phyloP scores from a whole-genome alignment of 495 filamentous ascomycete species.

The Penicillium simplicissimum region DNA sequence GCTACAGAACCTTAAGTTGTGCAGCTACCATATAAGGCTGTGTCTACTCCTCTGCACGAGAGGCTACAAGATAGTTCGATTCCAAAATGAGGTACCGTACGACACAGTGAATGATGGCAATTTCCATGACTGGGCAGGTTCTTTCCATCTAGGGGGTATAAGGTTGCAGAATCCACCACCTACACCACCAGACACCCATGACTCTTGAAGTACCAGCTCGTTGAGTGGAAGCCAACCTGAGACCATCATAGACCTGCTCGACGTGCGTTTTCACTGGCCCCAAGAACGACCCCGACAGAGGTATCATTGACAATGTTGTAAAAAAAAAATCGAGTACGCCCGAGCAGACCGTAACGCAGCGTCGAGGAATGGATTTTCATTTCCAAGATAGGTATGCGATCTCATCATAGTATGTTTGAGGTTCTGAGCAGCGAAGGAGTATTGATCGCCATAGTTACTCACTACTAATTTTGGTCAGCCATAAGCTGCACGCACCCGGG shows the following conservation, averaged over 20 bases:
- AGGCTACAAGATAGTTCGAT: too few species aligned
- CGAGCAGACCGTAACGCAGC: constrained; percentile 9
- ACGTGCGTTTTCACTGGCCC: constrained; percentile 12
- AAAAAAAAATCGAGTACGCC: constrained; percentile 4
- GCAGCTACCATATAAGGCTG: too few species aligned
- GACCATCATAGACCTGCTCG: neutral
- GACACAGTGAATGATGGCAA: too few species aligned
- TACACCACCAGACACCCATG: too few species aligned
- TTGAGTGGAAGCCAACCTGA: neutral
- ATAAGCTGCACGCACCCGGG: neutral
- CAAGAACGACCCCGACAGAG: neutral
- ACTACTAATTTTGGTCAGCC: neutral
- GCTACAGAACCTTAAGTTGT: too few species aligned
- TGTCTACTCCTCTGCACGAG: too few species aligned
- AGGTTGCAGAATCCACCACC: too few species aligned
- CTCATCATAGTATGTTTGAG: neutral
- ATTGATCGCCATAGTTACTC: constrained; percentile 12
- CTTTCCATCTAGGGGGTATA: too few species aligned
- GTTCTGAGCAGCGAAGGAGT: neutral
- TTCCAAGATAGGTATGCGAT: constrained; percentile 12
- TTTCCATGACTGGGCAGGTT: too few species aligned
- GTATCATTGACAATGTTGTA: constrained; percentile 1
- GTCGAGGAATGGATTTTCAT: constrained; percentile 15
- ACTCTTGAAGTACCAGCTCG: too few species aligned
- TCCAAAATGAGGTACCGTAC: too few species aligned